Base-by-base conservation (phyloP, 169 alveolate genomes). In the Plasmodium billcollinsi region DNA sequence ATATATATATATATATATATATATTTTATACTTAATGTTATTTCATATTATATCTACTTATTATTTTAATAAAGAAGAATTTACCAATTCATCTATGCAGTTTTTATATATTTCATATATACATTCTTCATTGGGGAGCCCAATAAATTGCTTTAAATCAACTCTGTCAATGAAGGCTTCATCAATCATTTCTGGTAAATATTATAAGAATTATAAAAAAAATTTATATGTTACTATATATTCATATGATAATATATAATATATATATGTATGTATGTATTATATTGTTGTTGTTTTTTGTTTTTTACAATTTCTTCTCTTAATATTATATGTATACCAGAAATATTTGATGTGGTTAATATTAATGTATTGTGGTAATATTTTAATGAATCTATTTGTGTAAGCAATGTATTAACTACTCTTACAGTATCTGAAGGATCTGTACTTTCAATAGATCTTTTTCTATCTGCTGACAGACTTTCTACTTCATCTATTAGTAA, bases 401-500 rank as follows among this genome's bases (percentile, higher is more conserved):
- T 94, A 6, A 93, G 90, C 20, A 95, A 88, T 5, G 97, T 94
- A 66, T 95, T 95, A 67, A 95, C 97, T 18, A 93, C 97, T 29
- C 97, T 86, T 56, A 94, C 86, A 47, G 95, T 76, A 47, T 95
- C 97, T 7, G 97, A 89, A 9, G 97, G 96, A 58, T 95, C 97
- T 62, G 94, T 90, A 49, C 94, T 75, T n/a, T 92, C 93, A 52
- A 88, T 73, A 33, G 96, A 73, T 56, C 93, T 88, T 61, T 88
- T 76, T 52, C 97, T 61, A 52, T 95, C 95, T 1, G 96, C 90
- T 39, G 96, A 78, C 33, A 95, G 78, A 29, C 96, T 92, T 74
- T 95, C 97, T 18, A 95, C 95, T 73, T 95, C 97, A 56, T 95
- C 97, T 5, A 95, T 94, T 66, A 95, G 89, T 24, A 88, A 88